Percentiles rank a stretch among this genome's conserved stretches.
phyloP scores from a whole-genome alignment of 371 early-diverging fungal genomes.

The Haplosporangium sp. region DNA sequence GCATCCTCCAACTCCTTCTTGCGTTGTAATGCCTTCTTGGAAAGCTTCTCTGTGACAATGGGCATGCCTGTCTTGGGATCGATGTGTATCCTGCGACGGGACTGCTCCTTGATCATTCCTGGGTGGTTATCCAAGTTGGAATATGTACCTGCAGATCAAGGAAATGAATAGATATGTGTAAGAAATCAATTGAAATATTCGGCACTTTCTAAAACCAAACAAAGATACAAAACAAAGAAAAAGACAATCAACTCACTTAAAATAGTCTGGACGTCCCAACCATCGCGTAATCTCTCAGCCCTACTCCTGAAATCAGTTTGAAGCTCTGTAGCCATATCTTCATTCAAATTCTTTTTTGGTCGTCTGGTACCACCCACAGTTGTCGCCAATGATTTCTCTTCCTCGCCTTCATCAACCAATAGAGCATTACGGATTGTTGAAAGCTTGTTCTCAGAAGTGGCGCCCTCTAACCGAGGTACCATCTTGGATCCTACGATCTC shows the following conservation, averaged over 20 bases:
- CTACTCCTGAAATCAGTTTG: constrained; percentile 63
- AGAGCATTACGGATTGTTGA: constrained; percentile 78
- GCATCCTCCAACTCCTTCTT: constrained; percentile 54
- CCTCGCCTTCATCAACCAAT: constrained; percentile 56
- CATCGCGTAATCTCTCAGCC: constrained; percentile 64
- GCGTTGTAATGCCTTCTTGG: constrained; percentile 57
- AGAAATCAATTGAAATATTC: not conserved
- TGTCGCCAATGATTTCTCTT: constrained; percentile 53
- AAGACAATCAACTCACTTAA: constrained; percentile 58
- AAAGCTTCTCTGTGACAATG: constrained; percentile 59
- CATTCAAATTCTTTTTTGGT: constrained; percentile 41
- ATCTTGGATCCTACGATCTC: constrained; percentile 83
- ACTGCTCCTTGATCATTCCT: constrained; percentile 70
- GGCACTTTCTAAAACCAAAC: not conserved
- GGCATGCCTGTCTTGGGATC: constrained; percentile 79
- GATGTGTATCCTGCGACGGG: constrained; percentile 64
- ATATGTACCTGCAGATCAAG: constrained; percentile 64
- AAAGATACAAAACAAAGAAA: not conserved
- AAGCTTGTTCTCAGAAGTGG: constrained; percentile 70
- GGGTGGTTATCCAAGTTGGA: constrained; percentile 90
- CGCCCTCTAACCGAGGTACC: constrained; percentile 76
- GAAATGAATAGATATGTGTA: not conserved
- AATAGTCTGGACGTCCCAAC: constrained; percentile 88
- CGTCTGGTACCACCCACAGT: constrained; percentile 51
- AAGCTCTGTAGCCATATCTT: constrained; percentile 38